These are phyloP conservation scores for Naegleria lovaniensis DNA, from an alignment of 208 protist genomes.

Conservation along the genomic window DNA sequence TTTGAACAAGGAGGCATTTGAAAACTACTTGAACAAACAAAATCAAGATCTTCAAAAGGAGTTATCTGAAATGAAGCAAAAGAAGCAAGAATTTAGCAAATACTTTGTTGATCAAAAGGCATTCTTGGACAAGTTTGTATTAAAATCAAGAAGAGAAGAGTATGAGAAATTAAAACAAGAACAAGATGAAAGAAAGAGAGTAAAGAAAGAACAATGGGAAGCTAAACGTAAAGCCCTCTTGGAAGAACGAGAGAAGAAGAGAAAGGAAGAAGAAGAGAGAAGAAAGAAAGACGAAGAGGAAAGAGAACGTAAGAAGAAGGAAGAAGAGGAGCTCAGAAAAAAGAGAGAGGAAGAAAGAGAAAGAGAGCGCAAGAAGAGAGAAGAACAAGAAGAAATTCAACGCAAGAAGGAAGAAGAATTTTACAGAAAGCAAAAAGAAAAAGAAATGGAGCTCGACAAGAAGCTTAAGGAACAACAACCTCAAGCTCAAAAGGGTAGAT, in stretches of 20 bases:
- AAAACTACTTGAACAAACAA: background rate
- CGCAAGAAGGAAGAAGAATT: background rate
- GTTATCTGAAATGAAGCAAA: background rate
- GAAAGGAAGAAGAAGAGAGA: background rate
- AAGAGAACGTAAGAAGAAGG: background rate
- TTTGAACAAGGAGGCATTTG: background rate
- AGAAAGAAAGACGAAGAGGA: background rate
- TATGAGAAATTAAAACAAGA: slow-evolving; percentile 1
- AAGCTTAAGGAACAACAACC: background rate
- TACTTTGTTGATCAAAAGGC: background rate
- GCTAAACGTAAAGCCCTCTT: background rate
- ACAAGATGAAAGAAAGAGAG: background rate
- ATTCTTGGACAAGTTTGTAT: background rate
- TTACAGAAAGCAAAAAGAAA: background rate
- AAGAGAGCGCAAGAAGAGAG: background rate
- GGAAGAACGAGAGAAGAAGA: background rate
- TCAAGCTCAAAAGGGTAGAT: background rate
- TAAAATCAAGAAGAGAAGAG: background rate
- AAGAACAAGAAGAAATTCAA: background rate
- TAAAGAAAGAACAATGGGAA: background rate
- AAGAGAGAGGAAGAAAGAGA: background rate
- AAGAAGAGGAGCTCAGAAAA: background rate
- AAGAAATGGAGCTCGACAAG: background rate
- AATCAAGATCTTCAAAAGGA: background rate
- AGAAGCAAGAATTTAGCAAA: background rate